Percentiles rank a stretch among this genome's conserved stretches.
Conservation (phyloP, 2,329 filamentous ascomycete species). For the Ceratocystis huliohia region DNA sequence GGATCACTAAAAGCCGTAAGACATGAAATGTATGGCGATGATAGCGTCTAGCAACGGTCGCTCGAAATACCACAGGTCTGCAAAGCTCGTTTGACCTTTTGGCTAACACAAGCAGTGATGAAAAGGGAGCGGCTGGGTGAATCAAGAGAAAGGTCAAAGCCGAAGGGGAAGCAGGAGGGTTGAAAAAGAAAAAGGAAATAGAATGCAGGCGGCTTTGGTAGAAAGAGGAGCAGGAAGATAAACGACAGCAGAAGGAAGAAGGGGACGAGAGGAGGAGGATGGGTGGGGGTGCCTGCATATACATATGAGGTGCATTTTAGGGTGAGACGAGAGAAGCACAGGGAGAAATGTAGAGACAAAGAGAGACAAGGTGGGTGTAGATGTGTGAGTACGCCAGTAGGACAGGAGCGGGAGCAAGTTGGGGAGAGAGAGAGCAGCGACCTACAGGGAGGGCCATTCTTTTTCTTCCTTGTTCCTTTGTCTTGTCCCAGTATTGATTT, state of each 20-base stretch:
- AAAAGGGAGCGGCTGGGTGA: background rate
- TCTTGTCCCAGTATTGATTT: conserved; percentile 1
- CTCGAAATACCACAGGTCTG: background rate
- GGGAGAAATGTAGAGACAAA: background rate
- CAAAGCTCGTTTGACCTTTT: background rate
- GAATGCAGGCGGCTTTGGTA: background rate
- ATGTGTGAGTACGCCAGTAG: background rate
- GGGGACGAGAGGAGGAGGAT: conserved; percentile 7
- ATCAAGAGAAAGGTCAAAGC: background rate
- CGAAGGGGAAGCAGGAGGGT: background rate
- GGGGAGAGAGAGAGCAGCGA: background rate
- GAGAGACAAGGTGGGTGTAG: background rate
- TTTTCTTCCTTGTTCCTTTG: conserved; percentile 1
- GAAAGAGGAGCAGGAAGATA: background rate
- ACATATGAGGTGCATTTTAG: conserved; percentile 1
- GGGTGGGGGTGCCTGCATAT: conserved; percentile 6
- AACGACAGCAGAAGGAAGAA: background rate
- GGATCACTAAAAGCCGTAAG: too few species aligned
- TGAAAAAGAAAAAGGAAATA: background rate
- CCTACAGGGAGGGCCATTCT: background rate
- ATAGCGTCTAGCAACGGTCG: background rate
- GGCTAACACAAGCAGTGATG: background rate
- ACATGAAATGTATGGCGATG: too few species aligned
- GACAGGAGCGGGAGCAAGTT: background rate
- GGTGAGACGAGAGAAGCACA: background rate